Evolutionary conservation across 352 stramenopile genomes (phyloP).

Genomic region (Phytophthora tentaculata): DNA sequence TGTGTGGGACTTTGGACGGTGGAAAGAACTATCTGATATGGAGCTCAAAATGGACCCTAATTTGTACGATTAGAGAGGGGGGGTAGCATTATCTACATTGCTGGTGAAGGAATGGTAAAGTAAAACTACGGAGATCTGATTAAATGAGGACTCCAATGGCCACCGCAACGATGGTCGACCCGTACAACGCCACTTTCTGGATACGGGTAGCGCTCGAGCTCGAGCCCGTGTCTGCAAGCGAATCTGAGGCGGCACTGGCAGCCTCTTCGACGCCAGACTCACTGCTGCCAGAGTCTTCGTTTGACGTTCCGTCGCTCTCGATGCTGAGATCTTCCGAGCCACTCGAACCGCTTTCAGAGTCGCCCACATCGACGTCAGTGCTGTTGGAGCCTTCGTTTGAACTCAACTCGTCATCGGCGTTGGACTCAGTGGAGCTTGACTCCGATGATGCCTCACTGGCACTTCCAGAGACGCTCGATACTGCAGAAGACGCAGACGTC

Average conservation of each 20-base stretch:
- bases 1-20: background rate
- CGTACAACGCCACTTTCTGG: conserved; percentile 21
- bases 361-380: conserved; percentile 8
- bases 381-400: conserved; percentile 6
- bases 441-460: background rate
- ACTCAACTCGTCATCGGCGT: background rate
- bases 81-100: conserved; percentile 20
- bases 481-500: conserved; percentile 13
- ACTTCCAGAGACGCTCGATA: conserved; percentile 6
- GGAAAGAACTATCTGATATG: background rate
- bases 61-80: background rate
- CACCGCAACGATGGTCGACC: conserved; percentile 18
- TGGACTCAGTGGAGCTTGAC: background rate
- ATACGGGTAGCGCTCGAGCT: conserved; percentile 17
- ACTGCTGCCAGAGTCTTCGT: conserved; percentile 20
- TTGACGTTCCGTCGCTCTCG: conserved; percentile 1
- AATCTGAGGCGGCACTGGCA: conserved; percentile 3
- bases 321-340: conserved; percentile 25
- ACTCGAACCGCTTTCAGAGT: conserved; percentile 15
- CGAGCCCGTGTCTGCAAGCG: conserved; percentile 14
- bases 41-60: background rate
- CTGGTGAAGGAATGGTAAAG: background rate
- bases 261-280: conserved; percentile 1
- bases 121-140: background rate
- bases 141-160: conserved; percentile 28